Conservation (phyloP, 73 alveolate genomes). For the Tetrahymena thermophila region DNA sequence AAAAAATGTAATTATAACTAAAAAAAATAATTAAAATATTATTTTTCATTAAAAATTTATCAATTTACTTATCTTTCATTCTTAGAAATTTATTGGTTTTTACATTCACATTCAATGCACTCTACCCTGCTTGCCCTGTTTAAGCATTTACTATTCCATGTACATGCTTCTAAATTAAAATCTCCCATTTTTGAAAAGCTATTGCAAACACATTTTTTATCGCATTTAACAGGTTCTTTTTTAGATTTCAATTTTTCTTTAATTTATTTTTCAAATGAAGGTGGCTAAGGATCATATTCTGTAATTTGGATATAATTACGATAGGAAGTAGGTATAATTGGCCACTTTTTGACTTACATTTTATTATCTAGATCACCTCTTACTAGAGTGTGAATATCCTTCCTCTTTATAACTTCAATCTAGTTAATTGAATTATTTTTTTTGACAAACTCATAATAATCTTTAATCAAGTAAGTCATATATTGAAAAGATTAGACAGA, state of each 20-base stretch:
- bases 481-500: background rate
- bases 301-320: conserved; percentile 11
- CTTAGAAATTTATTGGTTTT: background rate
- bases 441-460: background rate
- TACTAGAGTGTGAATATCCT: conserved; percentile 4
- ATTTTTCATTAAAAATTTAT: too few species aligned
- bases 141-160: conserved; percentile 37
- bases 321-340: conserved; percentile 19
- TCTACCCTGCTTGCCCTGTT: conserved; percentile 32
- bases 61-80: background rate
- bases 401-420: background rate
- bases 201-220: conserved; percentile 25
- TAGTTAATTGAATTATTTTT: background rate
- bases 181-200: conserved; percentile 28
- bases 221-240: conserved; percentile 24
- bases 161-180: conserved; percentile 6
- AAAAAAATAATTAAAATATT: too few species aligned
- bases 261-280: conserved; percentile 8
- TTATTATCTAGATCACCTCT: conserved; percentile 9
- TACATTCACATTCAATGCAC: conserved; percentile 29
- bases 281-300: conserved; percentile 40
- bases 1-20: background rate
- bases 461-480: background rate
- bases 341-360: conserved; percentile 23
- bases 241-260: conserved; percentile 20